phyloP scores from a whole-genome alignment of 495 filamentous ascomycete species.

The Xylaria nigripes region DNA sequence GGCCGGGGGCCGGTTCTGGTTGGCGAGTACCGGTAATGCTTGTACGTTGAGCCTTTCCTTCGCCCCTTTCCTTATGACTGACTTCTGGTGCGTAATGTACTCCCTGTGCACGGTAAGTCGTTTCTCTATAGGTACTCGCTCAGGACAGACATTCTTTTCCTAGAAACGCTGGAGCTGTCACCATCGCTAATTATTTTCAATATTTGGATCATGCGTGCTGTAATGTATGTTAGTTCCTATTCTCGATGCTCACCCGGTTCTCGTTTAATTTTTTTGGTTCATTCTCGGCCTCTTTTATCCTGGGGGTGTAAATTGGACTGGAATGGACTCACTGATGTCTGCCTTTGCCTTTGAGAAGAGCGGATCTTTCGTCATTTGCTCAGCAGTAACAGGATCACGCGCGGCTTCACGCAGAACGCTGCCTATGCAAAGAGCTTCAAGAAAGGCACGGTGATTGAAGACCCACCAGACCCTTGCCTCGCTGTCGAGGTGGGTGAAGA shows the following conservation, averaged over 20 bases:
- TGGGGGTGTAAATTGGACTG: neutral
- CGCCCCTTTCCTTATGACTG: no score
- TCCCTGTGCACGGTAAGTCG: neutral
- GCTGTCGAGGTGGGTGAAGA: slow-evolving; percentile 51
- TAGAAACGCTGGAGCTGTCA: slow-evolving; percentile 44
- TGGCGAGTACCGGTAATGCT: neutral
- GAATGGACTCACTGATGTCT: slow-evolving; percentile 45
- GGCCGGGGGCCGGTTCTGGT: no score
- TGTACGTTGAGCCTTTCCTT: neutral
- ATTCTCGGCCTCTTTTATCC: neutral
- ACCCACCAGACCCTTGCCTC: slow-evolving; percentile 72
- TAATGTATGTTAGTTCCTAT: slow-evolving; percentile 4
- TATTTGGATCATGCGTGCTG: slow-evolving; percentile 51
- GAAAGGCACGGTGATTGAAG: slow-evolving; percentile 64
- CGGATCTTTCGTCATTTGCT: slow-evolving; percentile 38
- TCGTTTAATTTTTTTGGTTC: neutral
- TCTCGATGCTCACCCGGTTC: neutral
- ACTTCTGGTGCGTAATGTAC: neutral
- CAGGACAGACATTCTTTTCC: slow-evolving; percentile 48
- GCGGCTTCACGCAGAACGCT: slow-evolving; percentile 36
- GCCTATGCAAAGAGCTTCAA: slow-evolving; percentile 53
- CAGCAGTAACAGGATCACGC: slow-evolving; percentile 25
- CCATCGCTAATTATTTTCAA: slow-evolving; percentile 46
- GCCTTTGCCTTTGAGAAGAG: slow-evolving; percentile 45
- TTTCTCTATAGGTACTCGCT: slow-evolving; percentile 41